Base-by-base conservation (phyloP, 345 rosid species). In the Eutrema heterophyllum region DNA sequence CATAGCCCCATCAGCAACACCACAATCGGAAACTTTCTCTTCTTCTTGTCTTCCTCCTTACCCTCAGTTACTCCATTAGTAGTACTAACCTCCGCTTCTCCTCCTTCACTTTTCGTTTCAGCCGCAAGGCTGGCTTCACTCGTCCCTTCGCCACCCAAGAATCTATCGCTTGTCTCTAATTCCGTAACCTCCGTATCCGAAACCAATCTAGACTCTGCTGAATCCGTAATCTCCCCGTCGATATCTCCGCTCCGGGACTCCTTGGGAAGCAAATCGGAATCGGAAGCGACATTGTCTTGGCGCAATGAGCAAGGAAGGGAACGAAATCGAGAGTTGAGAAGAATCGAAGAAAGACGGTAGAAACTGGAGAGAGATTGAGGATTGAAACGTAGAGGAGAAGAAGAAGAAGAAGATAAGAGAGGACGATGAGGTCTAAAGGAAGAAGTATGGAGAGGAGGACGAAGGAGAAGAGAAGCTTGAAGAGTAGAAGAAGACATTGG, bases 401-500 rank as follows among this genome's bases (percentile, higher is more conserved):
- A 13, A 61, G 65, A 61, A 66, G 64, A 32, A 64, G 75, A 66
- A 40, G 46, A 78, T 26, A 56, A 24, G 40, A 24, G 68, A 39
- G 48, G 16, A 64, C 72, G 53, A 2, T 21, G 59, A 49, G 57
- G 71, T 13, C 4, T 52, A 44, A 70, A 62, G 73, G 50, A 16
- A 74, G 63, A 70, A 15, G 56, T 46, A 54, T 53, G 54, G 60
- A 67, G 78, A 21, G 83, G 84, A 50, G 86, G 83, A 51, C 79
- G 83, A 77, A 69, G 83, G 65, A 93, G 83, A 53, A 87, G 87
- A 40, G 89, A 85, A 68, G 95, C 93, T 84, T 90, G 95, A 44
- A 86, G 89, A 60, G 88, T 74, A 2, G 80, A 64, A 48, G 80
- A 63, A 70, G 87, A 72, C 94, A 90, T 90, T 65, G 66, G 15